A percentile compares a stretch with the other conserved stretches of the same genome.
Evolutionary conservation across 345 rosid genomes (phyloP).

Genomic region (Eucalyptus sp.): DNA sequence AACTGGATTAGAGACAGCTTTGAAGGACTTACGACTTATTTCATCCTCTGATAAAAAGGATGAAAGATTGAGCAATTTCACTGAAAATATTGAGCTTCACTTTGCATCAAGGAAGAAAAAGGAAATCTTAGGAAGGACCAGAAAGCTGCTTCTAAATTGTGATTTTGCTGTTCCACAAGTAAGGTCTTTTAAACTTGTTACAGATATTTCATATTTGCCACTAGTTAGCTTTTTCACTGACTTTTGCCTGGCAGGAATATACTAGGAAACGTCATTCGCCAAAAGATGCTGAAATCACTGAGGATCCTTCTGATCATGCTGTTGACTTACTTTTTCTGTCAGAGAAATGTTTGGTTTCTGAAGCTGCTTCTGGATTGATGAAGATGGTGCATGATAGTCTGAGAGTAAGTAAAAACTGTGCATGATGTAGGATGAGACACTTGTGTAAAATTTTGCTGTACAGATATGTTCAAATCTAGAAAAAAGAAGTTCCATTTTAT

Average conservation of each 20-base stretch:
- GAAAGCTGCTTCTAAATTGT: constrained; percentile 67
- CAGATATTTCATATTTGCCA: neutral
- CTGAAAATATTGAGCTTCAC: constrained; percentile 92
- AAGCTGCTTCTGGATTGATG: constrained; percentile 82
- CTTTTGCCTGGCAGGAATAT: constrained; percentile 35
- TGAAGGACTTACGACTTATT: constrained; percentile 61
- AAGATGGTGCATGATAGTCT: constrained; percentile 75
- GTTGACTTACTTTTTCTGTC: constrained; percentile 73
- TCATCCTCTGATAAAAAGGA: constrained; percentile 52
- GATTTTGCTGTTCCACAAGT: constrained; percentile 72
- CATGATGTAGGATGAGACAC: neutral
- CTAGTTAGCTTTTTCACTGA: neutral
- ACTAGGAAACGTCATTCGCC: constrained; percentile 9
- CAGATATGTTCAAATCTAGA: neutral
- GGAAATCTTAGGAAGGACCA: constrained; percentile 82
- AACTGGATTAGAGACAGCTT: constrained; percentile 57
- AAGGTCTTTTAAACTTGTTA: constrained; percentile 8
- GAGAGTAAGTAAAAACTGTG: constrained; percentile 24
- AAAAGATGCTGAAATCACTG: constrained; percentile 15
- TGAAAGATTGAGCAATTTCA: constrained; percentile 65
- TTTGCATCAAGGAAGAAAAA: constrained; percentile 79
- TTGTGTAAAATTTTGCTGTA: neutral
- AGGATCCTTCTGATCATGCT: constrained; percentile 29
- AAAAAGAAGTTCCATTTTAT: neutral
- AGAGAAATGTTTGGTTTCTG: constrained; percentile 70